These are phyloP conservation scores for Fusarium sp. DNA, from an alignment of 2,329 filamentous ascomycete genomes.

Conservation along the genomic window DNA sequence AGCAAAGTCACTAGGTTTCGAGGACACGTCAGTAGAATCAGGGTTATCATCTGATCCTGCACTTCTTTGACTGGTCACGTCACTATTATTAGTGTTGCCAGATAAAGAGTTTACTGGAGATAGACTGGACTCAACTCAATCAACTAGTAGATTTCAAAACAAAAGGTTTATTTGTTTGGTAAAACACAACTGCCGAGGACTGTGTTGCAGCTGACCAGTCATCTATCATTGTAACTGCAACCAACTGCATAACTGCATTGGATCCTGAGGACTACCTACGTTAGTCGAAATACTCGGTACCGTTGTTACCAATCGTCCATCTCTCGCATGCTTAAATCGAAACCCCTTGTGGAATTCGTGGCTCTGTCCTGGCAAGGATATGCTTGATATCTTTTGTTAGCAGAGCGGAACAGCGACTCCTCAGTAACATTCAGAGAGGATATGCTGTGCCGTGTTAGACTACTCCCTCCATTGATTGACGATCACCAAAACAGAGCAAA, in stretches of 20 bases:
- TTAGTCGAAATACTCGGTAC: not conserved
- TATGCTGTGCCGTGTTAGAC: not conserved
- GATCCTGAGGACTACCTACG: not conserved
- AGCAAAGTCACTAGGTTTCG: not conserved
- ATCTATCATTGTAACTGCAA: not conserved
- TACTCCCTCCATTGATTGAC: not conserved
- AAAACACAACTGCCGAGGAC: constrained; percentile 7
- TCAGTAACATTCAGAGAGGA: not conserved
- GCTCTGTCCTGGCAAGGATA: constrained; percentile 9
- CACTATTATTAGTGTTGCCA: not conserved
- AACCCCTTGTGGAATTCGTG: not conserved
- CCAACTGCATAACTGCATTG: not conserved
- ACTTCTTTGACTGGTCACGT: not conserved
- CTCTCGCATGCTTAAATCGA: not conserved
- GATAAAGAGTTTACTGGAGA: not conserved
- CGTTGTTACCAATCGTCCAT: constrained; percentile 6
- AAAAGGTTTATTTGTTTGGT: not conserved
- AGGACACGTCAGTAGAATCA: not conserved
- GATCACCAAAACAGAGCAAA: not conserved
- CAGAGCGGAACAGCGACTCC: not conserved
- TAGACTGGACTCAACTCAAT: constrained; percentile 5
- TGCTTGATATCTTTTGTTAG: constrained; percentile 2
- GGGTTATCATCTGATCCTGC: constrained; percentile 2
- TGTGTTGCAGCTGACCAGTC: not conserved
- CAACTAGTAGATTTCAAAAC: not conserved